Percentiles rank a stretch among this genome's conserved stretches.
phyloP scores from a whole-genome alignment of 164 flowering plant species.

The Cinnamomum micranthum region DNA sequence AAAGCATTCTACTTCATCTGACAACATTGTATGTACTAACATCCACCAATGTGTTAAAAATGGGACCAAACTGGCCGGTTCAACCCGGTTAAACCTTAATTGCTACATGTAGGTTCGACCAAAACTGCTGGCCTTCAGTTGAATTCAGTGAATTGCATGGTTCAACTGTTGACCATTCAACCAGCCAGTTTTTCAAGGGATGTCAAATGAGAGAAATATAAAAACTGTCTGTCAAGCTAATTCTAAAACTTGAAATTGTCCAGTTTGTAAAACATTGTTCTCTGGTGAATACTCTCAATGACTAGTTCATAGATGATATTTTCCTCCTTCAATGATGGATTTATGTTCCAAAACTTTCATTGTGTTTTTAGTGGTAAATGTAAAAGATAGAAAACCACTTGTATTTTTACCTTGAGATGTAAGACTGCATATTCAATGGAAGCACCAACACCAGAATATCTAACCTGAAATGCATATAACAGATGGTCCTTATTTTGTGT shows the following conservation, averaged over 20 bases:
- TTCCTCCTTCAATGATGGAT: too few relatives aligned
- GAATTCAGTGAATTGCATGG: too few relatives aligned
- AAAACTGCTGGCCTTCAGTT: too few relatives aligned
- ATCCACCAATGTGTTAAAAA: background rate
- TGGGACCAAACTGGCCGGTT: too few relatives aligned
- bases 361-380: background rate
- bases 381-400: background rate
- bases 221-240: background rate
- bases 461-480: constrained; percentile 29
- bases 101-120: too few relatives aligned
- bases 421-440: constrained; percentile 65
- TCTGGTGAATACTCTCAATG: too few relatives aligned
- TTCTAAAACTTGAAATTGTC: background rate
- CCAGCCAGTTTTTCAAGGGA: background rate
- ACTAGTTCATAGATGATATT: too few relatives aligned
- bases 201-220: too few relatives aligned
- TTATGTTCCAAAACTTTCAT: too few relatives aligned
- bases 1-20: background rate
- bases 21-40: background rate
- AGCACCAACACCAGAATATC: constrained; percentile 58
- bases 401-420: constrained; percentile 46
- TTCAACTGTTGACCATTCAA: too few relatives aligned
- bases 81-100: too few relatives aligned
- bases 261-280: too few relatives aligned
- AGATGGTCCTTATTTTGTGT: background rate